Conservation (phyloP, 1,284 basidiomycete species). For the Tremellales sp. region DNA sequence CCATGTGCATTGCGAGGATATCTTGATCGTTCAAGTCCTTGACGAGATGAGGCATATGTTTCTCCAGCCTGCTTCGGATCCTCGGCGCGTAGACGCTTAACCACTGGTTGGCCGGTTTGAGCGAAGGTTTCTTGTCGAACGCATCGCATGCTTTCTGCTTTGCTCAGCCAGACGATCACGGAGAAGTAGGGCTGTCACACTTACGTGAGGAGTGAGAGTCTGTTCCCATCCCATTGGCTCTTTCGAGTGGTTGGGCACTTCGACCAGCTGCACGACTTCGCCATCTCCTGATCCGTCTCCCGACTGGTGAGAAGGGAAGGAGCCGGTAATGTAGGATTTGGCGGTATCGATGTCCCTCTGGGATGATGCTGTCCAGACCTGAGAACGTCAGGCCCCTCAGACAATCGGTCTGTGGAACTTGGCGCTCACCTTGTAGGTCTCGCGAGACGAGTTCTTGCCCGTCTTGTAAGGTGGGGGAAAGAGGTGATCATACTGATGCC, state of each 20-base stretch:
- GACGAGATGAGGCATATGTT: slow-evolving; percentile 26
- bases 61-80: slow-evolving; percentile 33
- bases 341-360: slow-evolving; percentile 47
- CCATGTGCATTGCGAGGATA: slow-evolving; percentile 48
- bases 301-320: slow-evolving; percentile 47
- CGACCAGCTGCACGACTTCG: slow-evolving; percentile 44
- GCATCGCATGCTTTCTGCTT: slow-evolving; percentile 47
- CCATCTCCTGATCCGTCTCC: slow-evolving; percentile 49
- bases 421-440: slow-evolving; percentile 36
- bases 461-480: slow-evolving; percentile 35
- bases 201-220: slow-evolving; percentile 48
- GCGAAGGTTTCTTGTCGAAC: slow-evolving; percentile 48
- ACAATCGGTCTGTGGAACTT: no score
- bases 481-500: slow-evolving; percentile 42
- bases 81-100: slow-evolving; percentile 39
- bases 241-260: slow-evolving; percentile 49
- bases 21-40: slow-evolving; percentile 42
- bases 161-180: no score
- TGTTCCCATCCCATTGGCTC: slow-evolving; percentile 39
- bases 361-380: slow-evolving; percentile 49
- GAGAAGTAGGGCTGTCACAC: slow-evolving; percentile 8
- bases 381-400: slow-evolving; percentile 7
- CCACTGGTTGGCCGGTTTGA: slow-evolving; percentile 46
- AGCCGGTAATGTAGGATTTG: slow-evolving; percentile 47
- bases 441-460: slow-evolving; percentile 11